Percentiles rank a stretch among this genome's conserved stretches.
Evolutionary conservation across 2,329 filamentous ascomycete species (phyloP).

Genomic region (Fusarium guadeloupense): DNA sequence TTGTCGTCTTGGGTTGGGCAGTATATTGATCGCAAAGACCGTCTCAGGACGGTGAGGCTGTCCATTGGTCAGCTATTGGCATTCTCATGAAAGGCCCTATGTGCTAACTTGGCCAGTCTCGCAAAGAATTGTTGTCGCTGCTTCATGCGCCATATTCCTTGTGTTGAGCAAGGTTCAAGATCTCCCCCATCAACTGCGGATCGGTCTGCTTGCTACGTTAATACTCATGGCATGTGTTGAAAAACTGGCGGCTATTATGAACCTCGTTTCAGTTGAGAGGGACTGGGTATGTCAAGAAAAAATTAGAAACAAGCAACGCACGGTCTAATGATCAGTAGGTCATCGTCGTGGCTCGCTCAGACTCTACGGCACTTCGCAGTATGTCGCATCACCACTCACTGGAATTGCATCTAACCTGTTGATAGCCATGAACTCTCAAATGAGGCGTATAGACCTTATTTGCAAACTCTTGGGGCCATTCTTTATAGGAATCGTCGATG

Average conservation of each 20-base stretch:
- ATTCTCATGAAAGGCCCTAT: not conserved
- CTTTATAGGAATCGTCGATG: conserved; percentile 62
- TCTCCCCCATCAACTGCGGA: conserved; percentile 11
- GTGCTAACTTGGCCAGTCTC: conserved; percentile 38
- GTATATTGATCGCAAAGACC: conserved; percentile 65
- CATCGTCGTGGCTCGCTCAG: conserved; percentile 42
- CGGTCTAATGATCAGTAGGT: conserved; percentile 33
- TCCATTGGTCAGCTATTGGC: conserved; percentile 53
- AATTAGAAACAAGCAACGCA: not conserved
- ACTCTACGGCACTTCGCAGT: conserved; percentile 33
- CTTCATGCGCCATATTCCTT: conserved; percentile 59
- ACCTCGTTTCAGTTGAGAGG: conserved; percentile 73
- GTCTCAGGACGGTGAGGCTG: conserved; percentile 59
- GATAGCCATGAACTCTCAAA: conserved; percentile 62
- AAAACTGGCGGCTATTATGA: conserved; percentile 72
- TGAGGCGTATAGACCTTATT: conserved; percentile 69
- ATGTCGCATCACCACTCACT: not conserved
- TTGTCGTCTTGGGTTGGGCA: conserved; percentile 67
- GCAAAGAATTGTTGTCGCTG: conserved; percentile 56
- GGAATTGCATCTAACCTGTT: not conserved
- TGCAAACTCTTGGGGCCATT: conserved; percentile 68
- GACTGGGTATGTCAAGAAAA: conserved; percentile 66
- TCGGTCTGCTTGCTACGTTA: conserved; percentile 47
- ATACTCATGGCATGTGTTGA: conserved; percentile 71
- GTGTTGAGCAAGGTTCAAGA: conserved; percentile 20